Evolutionary conservation across 2,329 filamentous ascomycete species (phyloP).

Genomic region (Colletotrichum sp.): DNA sequence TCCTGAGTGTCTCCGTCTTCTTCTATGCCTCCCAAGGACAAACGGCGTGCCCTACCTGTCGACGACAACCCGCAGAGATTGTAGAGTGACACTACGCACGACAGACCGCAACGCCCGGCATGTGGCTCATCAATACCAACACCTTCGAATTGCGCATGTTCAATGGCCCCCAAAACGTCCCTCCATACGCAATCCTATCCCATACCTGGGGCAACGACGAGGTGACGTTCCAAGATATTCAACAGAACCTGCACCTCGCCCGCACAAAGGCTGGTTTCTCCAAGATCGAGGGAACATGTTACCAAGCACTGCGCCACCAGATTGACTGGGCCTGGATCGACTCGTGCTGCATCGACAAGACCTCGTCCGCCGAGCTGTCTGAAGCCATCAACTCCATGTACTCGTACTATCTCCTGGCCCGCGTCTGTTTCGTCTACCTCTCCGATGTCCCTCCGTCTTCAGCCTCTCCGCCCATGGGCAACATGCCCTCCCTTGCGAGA

Average conservation of each 20-base stretch:
- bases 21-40: background rate
- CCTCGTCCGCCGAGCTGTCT: constrained; percentile 15
- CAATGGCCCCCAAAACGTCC: constrained; percentile 1
- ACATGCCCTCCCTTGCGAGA: background rate
- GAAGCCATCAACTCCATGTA: constrained; percentile 26
- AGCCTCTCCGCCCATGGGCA: background rate
- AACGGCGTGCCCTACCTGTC: background rate
- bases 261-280: background rate
- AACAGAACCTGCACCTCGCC: background rate
- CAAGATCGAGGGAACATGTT: constrained; percentile 22
- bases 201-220: constrained; percentile 32
- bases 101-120: background rate
- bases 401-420: constrained; percentile 19
- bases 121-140: constrained; percentile 20
- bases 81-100: background rate
- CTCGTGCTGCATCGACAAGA: constrained; percentile 23
- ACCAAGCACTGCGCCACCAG: constrained; percentile 12
- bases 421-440: constrained; percentile 24
- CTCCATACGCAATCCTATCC: constrained; percentile 32
- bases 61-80: background rate
- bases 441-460: background rate
- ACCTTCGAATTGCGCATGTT: constrained; percentile 8
- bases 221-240: constrained; percentile 29
- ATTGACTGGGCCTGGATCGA: constrained; percentile 20
- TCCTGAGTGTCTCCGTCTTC: background rate